Base-by-base conservation (phyloP, 495 filamentous ascomycete genomes). In the Hypoxylon subgilvum region DNA sequence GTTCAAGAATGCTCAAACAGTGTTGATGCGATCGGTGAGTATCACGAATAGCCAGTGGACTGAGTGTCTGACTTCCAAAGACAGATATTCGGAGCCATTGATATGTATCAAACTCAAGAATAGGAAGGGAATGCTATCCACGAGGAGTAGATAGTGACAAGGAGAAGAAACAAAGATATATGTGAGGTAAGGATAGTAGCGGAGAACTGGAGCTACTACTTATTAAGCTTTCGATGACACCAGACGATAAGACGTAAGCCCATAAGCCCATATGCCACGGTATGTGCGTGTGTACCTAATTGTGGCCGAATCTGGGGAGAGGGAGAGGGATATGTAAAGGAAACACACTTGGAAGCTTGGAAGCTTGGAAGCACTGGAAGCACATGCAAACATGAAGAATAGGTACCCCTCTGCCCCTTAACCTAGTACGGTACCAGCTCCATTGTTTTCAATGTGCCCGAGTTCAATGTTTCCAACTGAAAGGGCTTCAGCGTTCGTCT, bases 11-110 rank as follows among this genome's bases (percentile, higher is more conserved):
- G 36, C 35, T 41, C 40, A 39, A 40, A 50, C 38, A 30, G 40
- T 55, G 43, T 54, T 54, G 55, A 45, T 51, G 49, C 31, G 34
- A 23, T 28, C 39, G 50, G 49, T 38, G 30, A 28, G 35, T 57
- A 52, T 64, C 34, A 64, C 40, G 61, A 57, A 45, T 64, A 64
- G 19, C 54, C 61, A 23, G 61, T 64, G 19, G 61, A 64, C 54
- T 58, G 61, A 31, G 41, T 48, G 16, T 64, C 45, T 45, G 54
- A 50, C 34, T 59, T 54, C 51, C 44, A 44, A 46, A 12, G 44
- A 50, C 34, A 32, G 19, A 52, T 54, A 40, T 54, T 45, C 13
- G 44, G 49, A 44, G 54, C 61, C 61, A 64, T 64, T 54, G 61
- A 64, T 50, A 22, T 34, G 6, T 50, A 43, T 25, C 35, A 49